Evolutionary conservation across 2,329 filamentous ascomycete species (phyloP), one percentile per base, ranked within the genome.

Genomic region (Verticillium nonalfalfae): DNA sequence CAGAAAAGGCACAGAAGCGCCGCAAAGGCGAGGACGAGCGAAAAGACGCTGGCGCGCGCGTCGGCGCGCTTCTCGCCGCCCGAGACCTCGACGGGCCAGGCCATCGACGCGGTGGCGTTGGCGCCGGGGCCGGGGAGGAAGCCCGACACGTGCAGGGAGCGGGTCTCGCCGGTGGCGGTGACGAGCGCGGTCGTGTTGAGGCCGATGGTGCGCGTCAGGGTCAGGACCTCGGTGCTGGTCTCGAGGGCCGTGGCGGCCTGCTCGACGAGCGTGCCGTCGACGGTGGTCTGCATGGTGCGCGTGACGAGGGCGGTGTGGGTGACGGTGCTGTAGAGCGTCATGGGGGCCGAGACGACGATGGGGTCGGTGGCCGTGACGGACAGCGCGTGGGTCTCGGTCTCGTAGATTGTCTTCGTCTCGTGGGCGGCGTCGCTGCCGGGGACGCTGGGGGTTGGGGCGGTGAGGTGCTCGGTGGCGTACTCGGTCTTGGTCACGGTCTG

Each of bases 1-100:
- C 26, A 50, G 18, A 21, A n/a, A 6, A 50, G 78, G 60, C 76
- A 63, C 56, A 72, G 61, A 45, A 74, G 64, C 56, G 67, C 67
- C 13, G 72, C 72, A 40, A 75, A 62, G 59, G 77, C 65, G 72
- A 79, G 72, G 64, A 77, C 66, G 40, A 70, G 66, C 63, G 72
- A 75, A 50, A 71, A 69, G 33, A 76, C 67, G 60, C 72, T 71
- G 62, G 72, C 69, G 21, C 68, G 68, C 38, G 70, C 72, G 61
- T 72, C 68, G 2, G 70, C 68, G 62, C 70, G 70, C 68, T 74
- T 75, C 61, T 64, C 68, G 3, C 68, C 72, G 34, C 68, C 70
- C 33, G 75, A 76, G 57, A 71, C 66, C 57, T 73, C 64, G 59
- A 74, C 62, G 35, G 71, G 68, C 15, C 69, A 68, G 5, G 62